Base-by-base conservation (phyloP, 441 rosid species). In the Manihot esculenta region DNA sequence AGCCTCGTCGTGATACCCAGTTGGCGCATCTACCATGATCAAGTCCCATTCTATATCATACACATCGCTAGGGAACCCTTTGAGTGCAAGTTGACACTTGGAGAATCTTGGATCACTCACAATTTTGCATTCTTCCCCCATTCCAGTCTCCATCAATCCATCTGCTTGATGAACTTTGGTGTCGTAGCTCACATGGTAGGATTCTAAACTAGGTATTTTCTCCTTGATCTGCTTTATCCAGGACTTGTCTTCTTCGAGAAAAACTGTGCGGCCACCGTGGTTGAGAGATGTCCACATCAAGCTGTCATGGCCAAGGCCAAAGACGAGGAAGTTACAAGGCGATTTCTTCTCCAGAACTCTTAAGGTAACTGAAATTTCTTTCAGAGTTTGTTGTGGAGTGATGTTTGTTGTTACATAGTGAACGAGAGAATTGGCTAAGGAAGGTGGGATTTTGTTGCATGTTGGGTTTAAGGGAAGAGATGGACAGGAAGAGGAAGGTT, bases 291-390 rank as follows among this genome's bases (percentile, higher is more conserved):
- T 79, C 99, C 98, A 94, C 99, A 92, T 90, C 26, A 94, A 87
- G 74, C 99, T 92, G 81, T 94, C 97, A 33, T 91, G 99, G 72
- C 99, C 96, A 10, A 94, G 79, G 45, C 99, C 98, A 18, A 92
- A 94, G 64, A 94, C 89, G 21, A 94, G 81, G 89, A 94, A 92
- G 72, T 92, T 92, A 80, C 98, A 90, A 0, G 98, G 98, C 3
- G 99, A 90, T 59, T 89, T 94, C 57, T 81, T 86, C 63, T 80
- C 85, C 2, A 94, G 83, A 4, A 90, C 84, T 71, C 79, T 76
- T 11, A 87, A 77, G 2, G 85, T 73, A 24, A 94, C 92, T 0
- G 85, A 80, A 66, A 92, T 89, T 69, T 94, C 98, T 23, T 80
- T 92, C 9, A 79, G 66, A 2, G 98, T 93, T 70, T 93, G 97